Evolutionary conservation across 2,329 filamentous ascomycete species (phyloP), one percentile per base, ranked within the genome.

Genomic region (Penicillium sp.): DNA sequence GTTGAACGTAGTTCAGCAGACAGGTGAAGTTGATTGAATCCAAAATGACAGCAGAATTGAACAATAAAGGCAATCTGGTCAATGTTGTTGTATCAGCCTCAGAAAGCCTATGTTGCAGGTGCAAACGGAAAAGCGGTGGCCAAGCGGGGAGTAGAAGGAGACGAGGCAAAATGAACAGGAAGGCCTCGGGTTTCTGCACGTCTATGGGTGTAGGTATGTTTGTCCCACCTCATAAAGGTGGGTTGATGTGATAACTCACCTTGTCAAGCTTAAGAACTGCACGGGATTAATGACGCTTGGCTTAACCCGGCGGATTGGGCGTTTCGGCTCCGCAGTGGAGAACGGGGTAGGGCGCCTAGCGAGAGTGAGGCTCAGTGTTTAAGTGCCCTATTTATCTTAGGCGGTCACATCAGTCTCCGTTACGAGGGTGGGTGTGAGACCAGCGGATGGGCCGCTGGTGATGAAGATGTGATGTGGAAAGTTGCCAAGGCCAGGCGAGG

Each of bases 81-180:
- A 48, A 25, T 40, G 5, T 31, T 48, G 20, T 33, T 23, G 25
- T 29, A 22, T 51, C 11, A 48, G 45, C 25, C 22, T 47, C 20
- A n/a, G 20, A 25, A 37, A 15, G 31, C 22, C 18, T 12, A 41
- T 18, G 18, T 42, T 29, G 43, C 43, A 20, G 23, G 45, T 48
- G 45, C 51, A 53, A 53, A 47, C 43, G 51, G 45, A n/a, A 53
- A 42, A 46, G 43, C 43, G 35, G 43, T 53, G 18, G 43, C 43
- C 29, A 20, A 20, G 25, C 6, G 31, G 5, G 12, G 26, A 35
- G 51, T 33, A 48, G 42, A 29, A 29, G 40, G 23, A 27, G 14
- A 35, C 20, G 20, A 44, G n/a, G 20, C 23, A 25, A 18, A 26
- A 45, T 41, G 15, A 45, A 33, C 18, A 22, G 37, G 2, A 40